A percentile compares a stretch with the other conserved stretches of the same genome.
Evolutionary conservation across 768 basidiomycete genomes (phyloP).

Genomic region (Nidularia sp.): DNA sequence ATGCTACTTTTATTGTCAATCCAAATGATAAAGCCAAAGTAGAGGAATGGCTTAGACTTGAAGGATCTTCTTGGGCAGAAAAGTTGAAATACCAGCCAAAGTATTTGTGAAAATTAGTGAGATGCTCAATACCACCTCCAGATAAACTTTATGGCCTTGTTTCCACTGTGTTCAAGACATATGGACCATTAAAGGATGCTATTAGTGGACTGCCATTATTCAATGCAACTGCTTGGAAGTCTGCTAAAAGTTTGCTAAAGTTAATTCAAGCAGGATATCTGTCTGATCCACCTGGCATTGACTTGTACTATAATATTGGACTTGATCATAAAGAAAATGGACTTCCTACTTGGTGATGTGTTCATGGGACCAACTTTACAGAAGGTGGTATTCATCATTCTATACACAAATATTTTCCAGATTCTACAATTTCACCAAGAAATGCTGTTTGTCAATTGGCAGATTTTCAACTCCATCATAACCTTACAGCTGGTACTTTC

Average conservation of each 20-base stretch:
- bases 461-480: slow-evolving; percentile 20
- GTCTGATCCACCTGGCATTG: slow-evolving; percentile 25
- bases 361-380: slow-evolving; percentile 24
- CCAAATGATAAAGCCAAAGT: slow-evolving; percentile 6
- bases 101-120: slow-evolving; percentile 21
- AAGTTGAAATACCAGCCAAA: slow-evolving; percentile 7
- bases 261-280: slow-evolving; percentile 18
- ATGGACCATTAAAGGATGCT: slow-evolving; percentile 28
- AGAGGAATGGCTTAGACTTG: slow-evolving; percentile 19
- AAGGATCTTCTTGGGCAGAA: slow-evolving; percentile 7
- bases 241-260: slow-evolving; percentile 19
- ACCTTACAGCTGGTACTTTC: slow-evolving; percentile 15
- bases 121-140: slow-evolving; percentile 24
- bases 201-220: slow-evolving; percentile 22
- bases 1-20: slow-evolving; percentile 12
- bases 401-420: slow-evolving; percentile 13
- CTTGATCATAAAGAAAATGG: slow-evolving; percentile 12
- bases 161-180: slow-evolving; percentile 19
- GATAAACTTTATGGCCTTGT: slow-evolving; percentile 20
- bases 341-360: slow-evolving; percentile 19
- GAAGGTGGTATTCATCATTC: slow-evolving; percentile 32
- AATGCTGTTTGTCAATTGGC: slow-evolving; percentile 14
- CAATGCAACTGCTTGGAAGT: slow-evolving; percentile 20
- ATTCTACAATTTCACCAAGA: slow-evolving; percentile 14
- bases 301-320: slow-evolving; percentile 12